Evolutionary conservation across 2,329 filamentous ascomycete genomes (phyloP), one percentile per base, ranked within the genome.

Genomic region (Rasamsonia emersonii): DNA sequence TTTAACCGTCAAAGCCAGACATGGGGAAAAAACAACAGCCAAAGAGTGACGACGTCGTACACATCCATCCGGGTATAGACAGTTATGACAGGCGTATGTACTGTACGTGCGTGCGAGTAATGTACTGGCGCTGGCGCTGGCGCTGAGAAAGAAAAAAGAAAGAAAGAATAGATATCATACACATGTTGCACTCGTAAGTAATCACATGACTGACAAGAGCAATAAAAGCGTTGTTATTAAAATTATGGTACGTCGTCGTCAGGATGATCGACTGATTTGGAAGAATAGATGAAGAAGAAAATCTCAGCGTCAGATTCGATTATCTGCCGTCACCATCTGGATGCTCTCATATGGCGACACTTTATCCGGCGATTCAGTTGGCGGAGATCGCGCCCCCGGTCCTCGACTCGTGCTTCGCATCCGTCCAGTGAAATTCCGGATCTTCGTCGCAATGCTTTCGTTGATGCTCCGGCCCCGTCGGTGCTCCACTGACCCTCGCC

Each of bases 401-500:
- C 65, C 68, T 33, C 73, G 68, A 40, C 67, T 72, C 30, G 62
- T 71, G 48, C 67, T 75, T 23, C 74, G 65, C 65, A 77, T 74
- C 14, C 73, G 66, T n/a, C 71, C 71, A 3, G 71, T 68, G 13
- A 77, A 61, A 34, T 65, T 72, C 17, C 67, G 59, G 33, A 73
- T 56, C 39, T 70, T 71, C 32, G 58, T 62, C 8, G 70, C 67
- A 20, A 78, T 64, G 36, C 66, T 71, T 32, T 77, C 73, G 43
- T 71, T 74, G 19, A 70, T 67, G 46, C 71, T 76, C 33, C 67
- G 62, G 13, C 68, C 69, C 10, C 72, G 65, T 23, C 67, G 67
- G 46, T 70, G 68, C 36, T 59, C 55, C 23, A 54, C 47, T 0
- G 68, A 71, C 47, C 57, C 55, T 18, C 55, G 55, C 6, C 61